Evolutionary conservation across 768 basidiomycete genomes (phyloP), one percentile per base, ranked within the genome.

Genomic region (Suillus discolor): DNA sequence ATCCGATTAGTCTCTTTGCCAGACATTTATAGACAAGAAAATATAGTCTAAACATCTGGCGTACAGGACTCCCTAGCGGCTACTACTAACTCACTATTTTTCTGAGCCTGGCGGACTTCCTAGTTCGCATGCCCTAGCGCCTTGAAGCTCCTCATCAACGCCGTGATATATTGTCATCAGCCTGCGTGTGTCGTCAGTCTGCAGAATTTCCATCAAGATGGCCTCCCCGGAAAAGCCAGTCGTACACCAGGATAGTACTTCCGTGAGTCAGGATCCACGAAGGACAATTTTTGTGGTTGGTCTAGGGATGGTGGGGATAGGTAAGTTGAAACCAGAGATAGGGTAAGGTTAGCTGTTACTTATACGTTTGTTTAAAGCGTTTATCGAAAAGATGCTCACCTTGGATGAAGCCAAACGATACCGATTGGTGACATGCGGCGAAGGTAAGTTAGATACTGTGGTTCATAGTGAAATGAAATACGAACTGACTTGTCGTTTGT

Each of bases 341-440:
- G 39, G n/a, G 3, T 18, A 2, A 41, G 31, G 38, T n/a, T 4
- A 20, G n/a, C 16, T 25, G 13, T 62, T 15, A 60, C 51, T 41
- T 44, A 38, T 39, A 34, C 34, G 38, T 36, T 45, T 16, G 7
- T 25, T 44, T 62, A 34, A 61, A 84, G 88, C 88, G 0, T 90
- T 90, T 77, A 88, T 90, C 69, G 89, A 90, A 72, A 90, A 90
- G 69, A 77, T 91, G 38, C 79, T 90, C 51, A 80, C 82, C 63
- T 79, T 87, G 34, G 87, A 90, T 68, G 80, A 82, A 23, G 73
- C 73, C 4, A 77, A 78, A 8, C 74, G 76, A 20, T 89, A 88
- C 74, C 79, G 81, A 61, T 76, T 89, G 38, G 79, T 86, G 16
- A 89, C 87, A 1, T 85, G 84, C 55, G 88, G 89, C 13, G 89